Conservation (phyloP, 768 basidiomycete species). For the Cyclocybe aegerita region DNA sequence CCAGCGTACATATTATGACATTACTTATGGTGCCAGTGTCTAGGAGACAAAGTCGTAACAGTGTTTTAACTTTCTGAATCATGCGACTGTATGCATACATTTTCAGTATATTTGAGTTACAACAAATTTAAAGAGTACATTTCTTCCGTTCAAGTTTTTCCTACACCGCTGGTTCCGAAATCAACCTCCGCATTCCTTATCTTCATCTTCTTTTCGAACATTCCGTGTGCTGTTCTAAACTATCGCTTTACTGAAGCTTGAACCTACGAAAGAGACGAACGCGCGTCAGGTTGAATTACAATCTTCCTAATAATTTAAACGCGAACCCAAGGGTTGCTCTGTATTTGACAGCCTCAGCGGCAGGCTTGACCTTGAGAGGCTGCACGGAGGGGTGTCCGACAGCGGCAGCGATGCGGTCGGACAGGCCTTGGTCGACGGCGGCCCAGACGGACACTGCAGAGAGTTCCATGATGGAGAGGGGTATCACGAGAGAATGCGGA, state of each 20-base stretch:
- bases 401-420: slow-evolving; percentile 76
- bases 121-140: neutral
- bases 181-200: neutral
- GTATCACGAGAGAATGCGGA: neutral
- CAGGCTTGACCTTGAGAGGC: slow-evolving; percentile 64
- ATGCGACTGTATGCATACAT: no score
- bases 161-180: neutral
- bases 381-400: slow-evolving; percentile 57
- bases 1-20: no score
- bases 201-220: no score
- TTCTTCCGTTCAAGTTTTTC: neutral
- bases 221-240: no score
- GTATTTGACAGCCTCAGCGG: slow-evolving; percentile 55
- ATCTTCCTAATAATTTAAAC: slow-evolving; percentile 9
- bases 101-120: no score
- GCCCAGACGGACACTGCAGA: slow-evolving; percentile 75
- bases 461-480: neutral
- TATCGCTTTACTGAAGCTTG: slow-evolving; percentile 2
- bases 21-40: no score
- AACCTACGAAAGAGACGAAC: slow-evolving; percentile 9
- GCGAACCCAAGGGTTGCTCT: slow-evolving; percentile 38
- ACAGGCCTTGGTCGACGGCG: slow-evolving; percentile 71
- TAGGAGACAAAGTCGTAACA: no score
- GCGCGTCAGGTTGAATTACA: slow-evolving; percentile 1
- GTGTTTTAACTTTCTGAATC: no score